Percentiles rank a stretch among this genome's conserved stretches.
Evolutionary conservation across 192 early-diverging fungal genomes (phyloP).

Genomic region (Entomortierella chlamydospora): DNA sequence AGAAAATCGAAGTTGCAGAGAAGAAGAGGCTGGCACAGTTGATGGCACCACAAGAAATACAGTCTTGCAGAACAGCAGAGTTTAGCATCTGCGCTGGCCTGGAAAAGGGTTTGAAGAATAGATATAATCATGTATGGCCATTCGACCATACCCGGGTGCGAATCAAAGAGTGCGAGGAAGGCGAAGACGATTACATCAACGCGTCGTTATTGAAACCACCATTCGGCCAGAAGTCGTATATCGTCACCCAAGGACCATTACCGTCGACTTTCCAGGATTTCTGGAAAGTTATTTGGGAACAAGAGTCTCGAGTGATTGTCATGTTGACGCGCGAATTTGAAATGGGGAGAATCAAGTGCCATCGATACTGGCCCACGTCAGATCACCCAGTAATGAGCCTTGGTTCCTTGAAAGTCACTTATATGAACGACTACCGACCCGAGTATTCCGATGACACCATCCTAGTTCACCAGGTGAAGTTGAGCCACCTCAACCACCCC

Average conservation of each 20-base stretch:
- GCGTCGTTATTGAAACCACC: slow-evolving; percentile 52
- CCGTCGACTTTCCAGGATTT: slow-evolving; percentile 89
- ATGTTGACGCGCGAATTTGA: slow-evolving; percentile 97
- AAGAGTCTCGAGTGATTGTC: slow-evolving; percentile 81
- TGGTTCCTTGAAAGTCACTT: slow-evolving; percentile 62
- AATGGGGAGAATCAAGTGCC: slow-evolving; percentile 83
- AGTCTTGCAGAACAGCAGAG: slow-evolving; percentile 58
- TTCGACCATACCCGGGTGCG: slow-evolving; percentile 75
- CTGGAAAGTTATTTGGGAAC: slow-evolving; percentile 97
- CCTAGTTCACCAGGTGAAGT: slow-evolving; percentile 64
- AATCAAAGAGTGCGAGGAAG: slow-evolving; percentile 27
- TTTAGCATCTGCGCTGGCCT: slow-evolving; percentile 84
- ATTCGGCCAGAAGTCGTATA: slow-evolving; percentile 52
- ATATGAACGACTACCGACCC: slow-evolving; percentile 64
- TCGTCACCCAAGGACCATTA: slow-evolving; percentile 81
- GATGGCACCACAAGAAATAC: slow-evolving; percentile 67
- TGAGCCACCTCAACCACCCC: slow-evolving; percentile 28
- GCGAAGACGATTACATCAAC: slow-evolving; percentile 56
- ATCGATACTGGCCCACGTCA: slow-evolving; percentile 87
- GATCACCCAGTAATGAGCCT: slow-evolving; percentile 53
- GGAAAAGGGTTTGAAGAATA: slow-evolving; percentile 78
- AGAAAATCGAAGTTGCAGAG: slow-evolving; percentile 74
- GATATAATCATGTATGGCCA: slow-evolving; percentile 90
- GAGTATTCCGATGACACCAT: slow-evolving; percentile 59
- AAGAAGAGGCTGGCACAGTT: slow-evolving; percentile 73